Evolutionary conservation across 306 rosid genomes (phyloP).

Genomic region (Lagenaria siceraria): DNA sequence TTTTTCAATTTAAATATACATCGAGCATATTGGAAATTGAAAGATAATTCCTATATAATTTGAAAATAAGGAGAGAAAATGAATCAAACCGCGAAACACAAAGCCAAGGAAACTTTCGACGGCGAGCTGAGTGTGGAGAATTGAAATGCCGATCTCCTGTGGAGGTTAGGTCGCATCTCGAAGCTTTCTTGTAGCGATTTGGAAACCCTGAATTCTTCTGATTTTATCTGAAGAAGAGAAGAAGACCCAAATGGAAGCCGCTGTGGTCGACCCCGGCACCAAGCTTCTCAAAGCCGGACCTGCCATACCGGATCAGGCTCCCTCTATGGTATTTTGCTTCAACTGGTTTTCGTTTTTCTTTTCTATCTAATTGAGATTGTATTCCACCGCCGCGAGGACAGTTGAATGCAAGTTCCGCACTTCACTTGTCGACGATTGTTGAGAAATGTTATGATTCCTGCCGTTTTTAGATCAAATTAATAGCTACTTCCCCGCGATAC

Average conservation of each 20-base stretch:
- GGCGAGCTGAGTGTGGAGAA: background rate
- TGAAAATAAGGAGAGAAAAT: background rate
- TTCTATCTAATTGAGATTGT: background rate
- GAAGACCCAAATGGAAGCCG: constrained; percentile 53
- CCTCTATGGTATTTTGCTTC: constrained; percentile 46
- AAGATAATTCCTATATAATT: background rate
- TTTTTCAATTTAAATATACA: too few species aligned
- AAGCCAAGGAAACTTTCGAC: background rate
- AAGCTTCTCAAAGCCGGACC: constrained; percentile 90
- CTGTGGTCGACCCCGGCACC: constrained; percentile 74
- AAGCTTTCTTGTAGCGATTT: background rate
- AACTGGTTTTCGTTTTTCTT: background rate
- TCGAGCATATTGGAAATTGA: background rate
- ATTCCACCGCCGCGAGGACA: background rate
- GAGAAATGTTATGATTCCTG: background rate
- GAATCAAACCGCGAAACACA: background rate
- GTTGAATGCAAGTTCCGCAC: background rate
- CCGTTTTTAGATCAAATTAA: background rate
- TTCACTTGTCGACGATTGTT: background rate
- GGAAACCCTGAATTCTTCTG: background rate
- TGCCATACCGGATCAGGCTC: constrained; percentile 92
- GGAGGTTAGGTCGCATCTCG: background rate
- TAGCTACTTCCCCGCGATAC: background rate
- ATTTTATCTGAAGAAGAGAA: background rate
- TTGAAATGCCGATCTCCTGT: background rate